A percentile compares a stretch with the other conserved stretches of the same genome.
Evolutionary conservation across 345 rosid species (phyloP).

Genomic region (Linum usitatissimum): DNA sequence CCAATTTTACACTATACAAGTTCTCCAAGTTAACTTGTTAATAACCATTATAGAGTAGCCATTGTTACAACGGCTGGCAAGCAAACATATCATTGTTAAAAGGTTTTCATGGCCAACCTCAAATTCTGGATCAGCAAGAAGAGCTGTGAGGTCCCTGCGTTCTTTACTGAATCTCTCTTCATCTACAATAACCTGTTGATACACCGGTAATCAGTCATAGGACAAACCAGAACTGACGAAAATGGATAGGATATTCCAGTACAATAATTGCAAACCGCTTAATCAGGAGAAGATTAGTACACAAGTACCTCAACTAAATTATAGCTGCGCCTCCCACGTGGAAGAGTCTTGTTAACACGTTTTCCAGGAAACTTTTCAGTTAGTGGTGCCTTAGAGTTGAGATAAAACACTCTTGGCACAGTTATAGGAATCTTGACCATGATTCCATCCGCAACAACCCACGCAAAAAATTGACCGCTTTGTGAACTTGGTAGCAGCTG

Average conservation of each 20-base stretch:
- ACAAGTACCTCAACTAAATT: conserved; percentile 64
- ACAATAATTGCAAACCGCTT: conserved; percentile 11
- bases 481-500: conserved; percentile 62
- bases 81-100: neutral
- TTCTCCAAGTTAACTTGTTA: neutral
- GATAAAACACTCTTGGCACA: conserved; percentile 69
- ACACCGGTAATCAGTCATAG: conserved; percentile 8
- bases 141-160: conserved; percentile 68
- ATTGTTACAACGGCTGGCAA: neutral
- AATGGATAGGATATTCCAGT: conserved; percentile 9
- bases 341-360: conserved; percentile 69
- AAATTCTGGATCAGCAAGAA: conserved; percentile 85
- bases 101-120: conserved; percentile 43
- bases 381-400: conserved; percentile 55
- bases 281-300: neutral
- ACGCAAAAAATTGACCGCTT: conserved; percentile 58
- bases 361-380: conserved; percentile 72
- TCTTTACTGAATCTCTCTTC: conserved; percentile 64
- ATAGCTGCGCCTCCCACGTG: conserved; percentile 66
- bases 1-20: neutral
- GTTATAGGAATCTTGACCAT: conserved; percentile 81
- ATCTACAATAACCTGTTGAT: conserved; percentile 44
- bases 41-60: neutral
- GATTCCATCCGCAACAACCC: conserved; percentile 86
- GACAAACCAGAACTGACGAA: neutral